Base-by-base conservation (phyloP, 2,329 filamentous ascomycete genomes). In the Epichloe festucae region DNA sequence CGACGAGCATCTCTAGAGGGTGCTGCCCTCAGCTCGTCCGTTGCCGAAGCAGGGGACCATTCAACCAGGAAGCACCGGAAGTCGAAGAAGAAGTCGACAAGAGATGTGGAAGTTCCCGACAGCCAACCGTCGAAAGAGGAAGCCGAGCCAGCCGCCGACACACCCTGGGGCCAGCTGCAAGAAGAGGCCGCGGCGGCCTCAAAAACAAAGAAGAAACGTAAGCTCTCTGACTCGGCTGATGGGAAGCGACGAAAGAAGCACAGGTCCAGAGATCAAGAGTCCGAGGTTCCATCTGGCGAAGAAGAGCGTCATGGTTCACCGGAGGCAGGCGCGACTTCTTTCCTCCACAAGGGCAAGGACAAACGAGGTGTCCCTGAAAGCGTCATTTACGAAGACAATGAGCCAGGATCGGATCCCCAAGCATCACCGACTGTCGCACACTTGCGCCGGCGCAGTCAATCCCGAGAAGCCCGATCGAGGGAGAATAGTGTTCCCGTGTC, bases 231-330 rank as follows among this genome's bases (percentile, higher is more conserved):
- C 48, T 59, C 61, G 2, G 49, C 55, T 5, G 65, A 66, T 10
- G 58, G 58, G n/a, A 65, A 65, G 52, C 57, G 59, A 35, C 58
- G 60, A 27, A 69, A 68, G 59, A 69, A 68, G 57, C 58, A 57
- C 17, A 65, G 59, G 39, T 56, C 62, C 11, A 53, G 57, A 45
- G 59, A 60, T 19, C 51, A 58, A 6, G 59, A 52, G n/a, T 50
- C 43, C 31, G 56, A 53, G 19, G 57, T 59, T 5, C 55, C 58
- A 5, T 46, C 57, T 21, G 45, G 6, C 4, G n/a, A 23, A 31
- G 36, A n/a, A 39, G 31, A 17, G 19, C 17, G 31, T 27, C 40
- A 10, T 42, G 34, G n/a, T 3, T 12, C 40, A 27, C 34, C 39
- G 6, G 50, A 45, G 23, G 48, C 50, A 8, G 49, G 47, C n/a